phyloP scores from a whole-genome alignment of 805 yeast species.

The Saturnispora sanitii region DNA sequence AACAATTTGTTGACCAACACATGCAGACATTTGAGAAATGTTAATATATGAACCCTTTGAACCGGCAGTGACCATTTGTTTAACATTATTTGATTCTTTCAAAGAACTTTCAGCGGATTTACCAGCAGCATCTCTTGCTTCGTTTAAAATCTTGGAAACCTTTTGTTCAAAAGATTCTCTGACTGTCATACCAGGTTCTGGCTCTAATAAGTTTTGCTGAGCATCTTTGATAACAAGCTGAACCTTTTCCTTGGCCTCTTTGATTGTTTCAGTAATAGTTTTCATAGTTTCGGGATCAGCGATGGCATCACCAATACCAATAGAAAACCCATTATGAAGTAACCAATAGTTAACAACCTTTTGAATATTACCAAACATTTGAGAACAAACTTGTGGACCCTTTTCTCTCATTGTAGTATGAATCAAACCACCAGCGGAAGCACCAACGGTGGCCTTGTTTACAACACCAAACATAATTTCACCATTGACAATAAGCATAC shows the following conservation, averaged over 20 bases:
- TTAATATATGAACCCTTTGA: constrained; percentile 98
- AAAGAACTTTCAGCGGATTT: constrained; percentile 94
- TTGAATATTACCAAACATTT: constrained; percentile 83
- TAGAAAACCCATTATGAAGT: constrained; percentile 92
- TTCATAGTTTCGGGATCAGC: constrained; percentile 97
- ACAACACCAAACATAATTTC: constrained; percentile 97
- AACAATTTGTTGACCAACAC: constrained; percentile 99
- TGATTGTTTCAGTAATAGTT: constrained; percentile 84
- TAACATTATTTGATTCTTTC: constrained; percentile 90
- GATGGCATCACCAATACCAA: constrained; percentile 99
- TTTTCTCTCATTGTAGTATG: constrained; percentile 97
- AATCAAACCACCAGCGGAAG: constrained; percentile 95
- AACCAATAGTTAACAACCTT: constrained; percentile 96
- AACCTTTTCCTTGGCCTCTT: constrained; percentile 87
- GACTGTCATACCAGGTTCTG: constrained; percentile 99
- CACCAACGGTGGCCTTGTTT: constrained; percentile 96
- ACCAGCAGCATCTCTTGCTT: constrained; percentile 99
- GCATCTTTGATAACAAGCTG: constrained; percentile 91
- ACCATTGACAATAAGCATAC: constrained; percentile 93
- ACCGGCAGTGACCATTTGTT: constrained; percentile 98
- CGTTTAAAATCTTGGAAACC: constrained; percentile 88
- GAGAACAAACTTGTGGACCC: constrained; percentile 86
- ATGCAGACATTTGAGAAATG: constrained; percentile 98
- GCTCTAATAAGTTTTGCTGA: constrained; percentile 76
- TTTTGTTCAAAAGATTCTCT: constrained; percentile 98